A percentile compares a stretch with the other conserved stretches of the same genome.
Evolutionary conservation across 257 asterid species (phyloP).

Genomic region (Solanum clarkiae): DNA sequence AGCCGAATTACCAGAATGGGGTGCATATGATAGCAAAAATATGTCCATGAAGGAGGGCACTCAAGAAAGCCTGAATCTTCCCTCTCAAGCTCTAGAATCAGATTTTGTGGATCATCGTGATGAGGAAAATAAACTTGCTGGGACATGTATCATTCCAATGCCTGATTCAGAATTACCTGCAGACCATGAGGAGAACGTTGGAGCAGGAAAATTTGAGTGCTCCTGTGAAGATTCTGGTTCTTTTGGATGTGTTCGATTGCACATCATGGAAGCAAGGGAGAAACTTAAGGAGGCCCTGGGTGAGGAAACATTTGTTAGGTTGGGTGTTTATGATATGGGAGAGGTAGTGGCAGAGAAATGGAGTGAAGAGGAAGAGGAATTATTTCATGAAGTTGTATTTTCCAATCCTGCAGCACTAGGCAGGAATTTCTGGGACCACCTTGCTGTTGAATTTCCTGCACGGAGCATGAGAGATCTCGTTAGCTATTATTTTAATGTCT

Average conservation of each 20-base stretch:
- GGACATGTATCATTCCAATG: constrained; percentile 22
- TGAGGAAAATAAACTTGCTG: constrained; percentile 7
- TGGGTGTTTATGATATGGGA: constrained; percentile 27
- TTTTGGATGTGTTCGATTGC: constrained; percentile 16
- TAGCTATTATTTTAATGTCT: constrained; percentile 30
- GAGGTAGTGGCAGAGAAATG: constrained; percentile 23
- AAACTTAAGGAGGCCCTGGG: constrained; percentile 16
- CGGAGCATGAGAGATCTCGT: constrained; percentile 21
- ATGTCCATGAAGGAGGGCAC: background rate
- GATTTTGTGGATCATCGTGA: background rate
- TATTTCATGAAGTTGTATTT: constrained; percentile 20
- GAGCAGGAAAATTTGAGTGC: constrained; percentile 19
- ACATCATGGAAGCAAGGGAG: constrained; percentile 18
- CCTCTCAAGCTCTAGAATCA: constrained; percentile 1
- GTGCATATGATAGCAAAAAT: background rate
- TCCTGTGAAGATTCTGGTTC: constrained; percentile 25
- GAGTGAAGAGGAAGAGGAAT: constrained; percentile 21
- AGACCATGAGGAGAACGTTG: background rate
- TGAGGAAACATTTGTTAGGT: constrained; percentile 10
- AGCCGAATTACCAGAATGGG: constrained; percentile 30
- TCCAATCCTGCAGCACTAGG: constrained; percentile 15
- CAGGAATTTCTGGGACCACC: constrained; percentile 23
- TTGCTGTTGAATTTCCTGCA: constrained; percentile 17
- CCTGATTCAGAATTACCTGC: constrained; percentile 1
- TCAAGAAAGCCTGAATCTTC: background rate